Percentiles rank a stretch among this genome's conserved stretches.
Evolutionary conservation across 148 eudicot genomes (phyloP).

Genomic region (Spergularia bocconei): DNA sequence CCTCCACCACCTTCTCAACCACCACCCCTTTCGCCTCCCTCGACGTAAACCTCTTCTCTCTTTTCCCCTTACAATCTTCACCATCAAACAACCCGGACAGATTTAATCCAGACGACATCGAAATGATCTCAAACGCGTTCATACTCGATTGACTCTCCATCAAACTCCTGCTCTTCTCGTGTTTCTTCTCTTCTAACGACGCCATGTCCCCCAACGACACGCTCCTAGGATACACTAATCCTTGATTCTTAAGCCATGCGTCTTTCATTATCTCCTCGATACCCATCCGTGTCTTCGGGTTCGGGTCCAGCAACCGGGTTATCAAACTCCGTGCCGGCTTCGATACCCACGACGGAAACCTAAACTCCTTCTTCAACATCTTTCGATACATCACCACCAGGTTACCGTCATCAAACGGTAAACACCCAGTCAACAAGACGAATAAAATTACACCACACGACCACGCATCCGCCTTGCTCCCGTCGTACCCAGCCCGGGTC

Average conservation of each 20-base stretch:
- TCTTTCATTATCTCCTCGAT: constrained; percentile 41
- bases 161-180: constrained; percentile 1
- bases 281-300: constrained; percentile 52
- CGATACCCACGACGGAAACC: constrained; percentile 49
- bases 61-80: constrained; percentile 18
- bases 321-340: constrained; percentile 46
- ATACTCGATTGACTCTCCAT: constrained; percentile 16
- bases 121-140: constrained; percentile 80
- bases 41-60: constrained; percentile 55
- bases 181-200: constrained; percentile 30
- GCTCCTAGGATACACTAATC: constrained; percentile 18
- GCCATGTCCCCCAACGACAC: constrained; percentile 37
- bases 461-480: constrained; percentile 79
- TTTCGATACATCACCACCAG: constrained; percentile 59
- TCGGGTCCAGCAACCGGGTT: constrained; percentile 59
- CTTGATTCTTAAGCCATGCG: constrained; percentile 55
- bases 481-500: constrained; percentile 51
- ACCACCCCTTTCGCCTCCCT: constrained; percentile 34
- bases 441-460: constrained; percentile 78
- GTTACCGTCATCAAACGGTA: constrained; percentile 72
- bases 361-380: constrained; percentile 45
- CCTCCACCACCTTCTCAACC: constrained; percentile 48
- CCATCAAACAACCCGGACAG: constrained; percentile 57
- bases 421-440: constrained; percentile 48
- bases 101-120: constrained; percentile 73